phyloP scores from a whole-genome alignment of 306 rosid species.

The Acacia crassicarpa region DNA sequence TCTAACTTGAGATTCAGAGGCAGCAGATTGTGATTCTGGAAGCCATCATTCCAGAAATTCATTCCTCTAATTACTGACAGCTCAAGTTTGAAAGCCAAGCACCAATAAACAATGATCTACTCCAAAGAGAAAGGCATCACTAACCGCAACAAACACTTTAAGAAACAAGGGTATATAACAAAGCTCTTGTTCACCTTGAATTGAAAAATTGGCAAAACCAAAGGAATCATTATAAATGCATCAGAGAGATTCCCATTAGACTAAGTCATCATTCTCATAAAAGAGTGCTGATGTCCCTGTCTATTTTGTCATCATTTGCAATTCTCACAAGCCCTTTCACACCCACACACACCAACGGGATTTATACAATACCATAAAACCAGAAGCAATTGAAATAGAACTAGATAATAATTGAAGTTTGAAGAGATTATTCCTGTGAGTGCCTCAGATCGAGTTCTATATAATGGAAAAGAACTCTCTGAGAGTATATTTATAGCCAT shows the following conservation, averaged over 20 bases:
- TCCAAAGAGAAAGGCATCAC: neutral
- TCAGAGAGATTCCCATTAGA: conserved; percentile 65
- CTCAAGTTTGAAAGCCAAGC: neutral
- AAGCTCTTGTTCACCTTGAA: too few species aligned
- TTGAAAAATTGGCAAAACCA: neutral
- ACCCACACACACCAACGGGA: neutral
- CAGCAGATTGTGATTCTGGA: neutral
- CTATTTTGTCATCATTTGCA: conserved; percentile 53
- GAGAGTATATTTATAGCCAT: too few species aligned
- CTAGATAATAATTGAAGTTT: neutral
- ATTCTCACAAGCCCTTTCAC: neutral
- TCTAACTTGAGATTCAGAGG: neutral
- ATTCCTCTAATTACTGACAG: too few species aligned
- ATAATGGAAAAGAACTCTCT: conserved; percentile 2
- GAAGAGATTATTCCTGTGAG: neutral
- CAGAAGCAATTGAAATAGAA: neutral
- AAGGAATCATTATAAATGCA: neutral
- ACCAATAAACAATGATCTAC: neutral
- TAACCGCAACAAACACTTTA: neutral
- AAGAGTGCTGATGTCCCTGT: conserved; percentile 67
- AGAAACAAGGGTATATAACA: too few species aligned
- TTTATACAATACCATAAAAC: neutral
- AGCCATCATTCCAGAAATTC: neutral
- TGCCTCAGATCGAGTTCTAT: neutral
- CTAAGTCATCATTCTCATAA: conserved; percentile 37